Conservation (phyloP, 1,284 basidiomycete species). For the Garcileccinum viscosum region DNA sequence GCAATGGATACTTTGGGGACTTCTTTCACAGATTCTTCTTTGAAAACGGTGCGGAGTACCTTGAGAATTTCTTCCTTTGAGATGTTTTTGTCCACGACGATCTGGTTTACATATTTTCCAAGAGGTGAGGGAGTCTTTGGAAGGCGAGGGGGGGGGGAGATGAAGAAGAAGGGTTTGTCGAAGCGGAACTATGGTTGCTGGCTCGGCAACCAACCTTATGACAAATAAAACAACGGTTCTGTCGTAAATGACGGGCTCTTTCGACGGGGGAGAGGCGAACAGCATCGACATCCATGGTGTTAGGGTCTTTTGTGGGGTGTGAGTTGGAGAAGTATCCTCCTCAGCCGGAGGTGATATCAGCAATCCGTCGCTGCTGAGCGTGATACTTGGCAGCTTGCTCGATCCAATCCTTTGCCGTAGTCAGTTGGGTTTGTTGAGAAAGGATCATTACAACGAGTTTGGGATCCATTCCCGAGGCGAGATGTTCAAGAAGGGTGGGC, state of each 20-base stretch:
- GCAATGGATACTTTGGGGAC: background rate
- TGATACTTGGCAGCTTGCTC: background rate
- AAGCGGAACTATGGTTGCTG: background rate
- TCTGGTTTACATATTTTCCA: background rate
- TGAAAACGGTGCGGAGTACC: background rate
- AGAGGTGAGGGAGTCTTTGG: background rate
- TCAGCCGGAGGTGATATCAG: background rate
- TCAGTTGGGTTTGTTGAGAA: background rate
- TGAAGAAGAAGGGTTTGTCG: too few species aligned
- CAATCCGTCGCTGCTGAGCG: accelerated
- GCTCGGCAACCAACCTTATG: background rate
- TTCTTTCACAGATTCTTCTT: background rate
- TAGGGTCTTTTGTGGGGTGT: background rate
- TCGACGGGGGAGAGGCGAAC: background rate
- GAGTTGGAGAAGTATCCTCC: background rate
- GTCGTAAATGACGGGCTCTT: background rate
- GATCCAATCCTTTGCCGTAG: background rate
- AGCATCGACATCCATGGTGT: background rate
- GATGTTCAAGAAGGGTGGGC: background rate
- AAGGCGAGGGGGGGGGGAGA: accelerated
- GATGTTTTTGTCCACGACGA: background rate
- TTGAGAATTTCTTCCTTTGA: background rate
- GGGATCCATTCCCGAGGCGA: background rate
- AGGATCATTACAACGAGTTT: background rate
- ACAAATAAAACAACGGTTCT: background rate